Evolutionary conservation across 305 asterid genomes (phyloP), one percentile per base, ranked within the genome.

Genomic region (Fraxinus latifolia): DNA sequence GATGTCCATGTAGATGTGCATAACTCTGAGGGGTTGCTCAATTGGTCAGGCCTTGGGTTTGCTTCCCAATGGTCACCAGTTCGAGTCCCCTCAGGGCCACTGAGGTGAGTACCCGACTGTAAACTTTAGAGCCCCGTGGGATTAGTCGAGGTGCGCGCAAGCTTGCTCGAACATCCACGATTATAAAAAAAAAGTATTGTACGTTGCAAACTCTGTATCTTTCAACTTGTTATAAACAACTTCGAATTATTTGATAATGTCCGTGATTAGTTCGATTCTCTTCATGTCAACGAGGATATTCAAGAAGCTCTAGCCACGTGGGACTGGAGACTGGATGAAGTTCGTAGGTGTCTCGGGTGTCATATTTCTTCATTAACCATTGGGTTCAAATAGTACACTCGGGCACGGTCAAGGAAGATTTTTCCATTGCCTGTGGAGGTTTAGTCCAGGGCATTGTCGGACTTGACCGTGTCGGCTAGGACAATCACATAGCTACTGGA

Each of bases 211-310:
- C 89, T 95, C 93, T 60, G 97, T 93, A 21, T 87, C 90, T 37
- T 94, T 92, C 58, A 87, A 0, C 4, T 17, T 32, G 76, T 95
- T 92, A 85, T 90, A 93, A n/a, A 84, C 87, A 55, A 62, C 25
- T 82, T 93, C 97, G 79, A 89, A 95, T 27, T 91, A 98, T 85
- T 90, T 88, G 1, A 74, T 88, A 34, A 93, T 95, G 0, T 95
- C 98, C 81, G 47, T 84, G 3, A 93, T 80, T 77, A 89, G 21
- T 39, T 91, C 94, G 27, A 92, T 79, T 12, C 98, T 76, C 82
- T 91, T 93, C 94, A 89, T 92, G 79, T 95, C 99, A 19, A 95
- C 80, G 42, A 95, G 70, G 12, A 95, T 84, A 90, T 90, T 34
- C 94, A 91, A 79, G 84, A 94, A 95, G 27, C 93, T 93, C 14